These are phyloP conservation scores for Phytophthora pluvialis DNA, from an alignment of 352 stramenopile genomes.

Conservation along the genomic window DNA sequence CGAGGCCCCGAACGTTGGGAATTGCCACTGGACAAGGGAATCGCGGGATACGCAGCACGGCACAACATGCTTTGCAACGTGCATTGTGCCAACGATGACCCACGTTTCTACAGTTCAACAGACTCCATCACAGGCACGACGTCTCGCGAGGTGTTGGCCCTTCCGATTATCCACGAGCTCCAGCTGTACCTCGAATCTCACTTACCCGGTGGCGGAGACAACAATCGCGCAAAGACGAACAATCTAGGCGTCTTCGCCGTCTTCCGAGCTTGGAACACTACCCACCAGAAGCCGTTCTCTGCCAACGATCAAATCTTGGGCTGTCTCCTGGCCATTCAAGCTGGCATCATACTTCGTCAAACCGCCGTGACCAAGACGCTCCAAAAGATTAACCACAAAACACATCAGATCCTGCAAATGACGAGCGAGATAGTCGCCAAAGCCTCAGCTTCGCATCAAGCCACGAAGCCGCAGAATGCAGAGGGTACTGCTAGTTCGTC, in stretches of 20 bases:
- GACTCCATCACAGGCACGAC: constrained; percentile 68
- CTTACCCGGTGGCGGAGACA: constrained; percentile 5
- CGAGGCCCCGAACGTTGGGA: constrained; percentile 57
- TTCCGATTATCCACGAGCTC: constrained; percentile 70
- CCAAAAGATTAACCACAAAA: constrained; percentile 64
- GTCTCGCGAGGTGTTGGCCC: constrained; percentile 68
- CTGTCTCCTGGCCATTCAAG: constrained; percentile 63
- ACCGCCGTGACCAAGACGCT: constrained; percentile 50
- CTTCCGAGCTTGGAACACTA: constrained; percentile 76
- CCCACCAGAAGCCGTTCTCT: constrained; percentile 72
- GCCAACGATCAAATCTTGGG: constrained; percentile 78
- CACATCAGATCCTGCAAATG: constrained; percentile 63
- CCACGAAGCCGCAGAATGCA: not conserved
- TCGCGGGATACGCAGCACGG: constrained; percentile 56
- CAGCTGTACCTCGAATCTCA: constrained; percentile 35
- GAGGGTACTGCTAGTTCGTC: not conserved
- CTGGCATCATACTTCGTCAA: constrained; percentile 64
- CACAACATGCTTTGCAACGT: constrained; percentile 72
- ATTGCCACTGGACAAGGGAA: constrained; percentile 75
- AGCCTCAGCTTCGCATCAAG: constrained; percentile 8
- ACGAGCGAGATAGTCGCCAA: constrained; percentile 50
- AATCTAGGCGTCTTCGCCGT: constrained; percentile 60
- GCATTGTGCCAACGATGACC: constrained; percentile 69
- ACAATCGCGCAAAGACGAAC: constrained; percentile 14
- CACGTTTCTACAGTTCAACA: constrained; percentile 78